phyloP scores from a whole-genome alignment of 139 green algal genomes.

The Closterium sp. region DNA sequence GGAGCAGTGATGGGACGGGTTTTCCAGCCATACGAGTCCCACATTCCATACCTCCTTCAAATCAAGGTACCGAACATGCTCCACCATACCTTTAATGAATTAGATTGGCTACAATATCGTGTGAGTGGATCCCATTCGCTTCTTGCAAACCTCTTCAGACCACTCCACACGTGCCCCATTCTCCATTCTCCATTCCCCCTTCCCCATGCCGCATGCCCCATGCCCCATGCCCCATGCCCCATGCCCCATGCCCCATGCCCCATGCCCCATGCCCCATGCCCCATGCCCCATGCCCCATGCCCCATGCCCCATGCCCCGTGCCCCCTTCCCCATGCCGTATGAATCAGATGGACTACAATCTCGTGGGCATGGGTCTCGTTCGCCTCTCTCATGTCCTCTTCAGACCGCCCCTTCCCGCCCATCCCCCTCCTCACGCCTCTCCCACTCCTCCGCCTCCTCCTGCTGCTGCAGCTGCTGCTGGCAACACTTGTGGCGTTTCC shows the following conservation, averaged over 20 bases:
- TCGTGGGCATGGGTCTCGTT: constrained; percentile 83
- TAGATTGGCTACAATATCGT: no score
- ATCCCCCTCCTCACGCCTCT: constrained; percentile 5
- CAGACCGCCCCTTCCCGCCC: constrained; percentile 55
- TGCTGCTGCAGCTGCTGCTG: not conserved
- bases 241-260: not conserved
- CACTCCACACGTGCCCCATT: no score
- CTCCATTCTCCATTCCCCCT: no score
- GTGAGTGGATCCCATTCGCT: no score
- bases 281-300: no score
- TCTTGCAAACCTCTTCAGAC: no score
- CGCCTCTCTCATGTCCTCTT: constrained; percentile 65
- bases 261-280: not conserved
- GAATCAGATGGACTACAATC: constrained; percentile 84
- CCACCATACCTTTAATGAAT: not conserved
- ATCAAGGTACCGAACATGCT: constrained; percentile 68
- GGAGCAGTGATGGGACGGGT: constrained; percentile 70
- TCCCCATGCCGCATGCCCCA: not conserved
- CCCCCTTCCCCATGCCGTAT: no score
- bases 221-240: not conserved
- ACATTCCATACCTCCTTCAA: constrained; percentile 93
- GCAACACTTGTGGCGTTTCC: not conserved
- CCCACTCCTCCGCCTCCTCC: not conserved
- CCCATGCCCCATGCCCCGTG: no score
- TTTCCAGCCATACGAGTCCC: constrained; percentile 86